Evolutionary conservation across 163 green algal species (phyloP).

Genomic region (Scenedesmus sp.): DNA sequence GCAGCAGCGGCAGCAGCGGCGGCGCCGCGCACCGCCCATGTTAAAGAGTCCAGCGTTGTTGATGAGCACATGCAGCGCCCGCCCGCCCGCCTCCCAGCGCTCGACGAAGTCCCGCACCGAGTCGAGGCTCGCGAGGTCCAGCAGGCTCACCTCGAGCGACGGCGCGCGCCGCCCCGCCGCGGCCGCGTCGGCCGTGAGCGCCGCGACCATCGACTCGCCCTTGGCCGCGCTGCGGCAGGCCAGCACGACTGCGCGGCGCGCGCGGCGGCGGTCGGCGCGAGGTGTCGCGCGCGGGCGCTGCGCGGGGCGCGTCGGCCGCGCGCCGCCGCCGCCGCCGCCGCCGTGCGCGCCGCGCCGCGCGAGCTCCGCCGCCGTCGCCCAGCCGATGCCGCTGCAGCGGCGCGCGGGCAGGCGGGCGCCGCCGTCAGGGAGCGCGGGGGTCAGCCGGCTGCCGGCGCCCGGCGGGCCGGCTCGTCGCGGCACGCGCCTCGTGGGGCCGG

Average conservation of each 20-base stretch:
- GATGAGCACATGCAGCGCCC: constrained; percentile 65
- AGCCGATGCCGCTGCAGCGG: constrained; percentile 57
- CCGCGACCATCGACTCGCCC: constrained; percentile 51
- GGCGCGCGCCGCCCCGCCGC: constrained; percentile 30
- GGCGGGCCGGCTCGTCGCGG: too few species aligned
- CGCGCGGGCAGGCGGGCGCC: background rate
- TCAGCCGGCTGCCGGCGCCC: too few species aligned
- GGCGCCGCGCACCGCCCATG: constrained; percentile 51
- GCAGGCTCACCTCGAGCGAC: constrained; percentile 51
- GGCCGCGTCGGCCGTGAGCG: constrained; percentile 30
- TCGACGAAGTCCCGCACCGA: constrained; percentile 54
- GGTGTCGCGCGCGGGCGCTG: background rate
- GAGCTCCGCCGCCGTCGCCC: constrained; percentile 59
- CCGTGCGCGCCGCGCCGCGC: constrained; percentile 57
- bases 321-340: background rate
- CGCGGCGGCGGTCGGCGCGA: background rate
- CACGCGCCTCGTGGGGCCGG: constrained; percentile 61
- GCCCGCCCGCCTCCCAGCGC: constrained; percentile 49
- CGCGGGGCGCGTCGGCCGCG: background rate
- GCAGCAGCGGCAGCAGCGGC: background rate
- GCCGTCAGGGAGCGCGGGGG: too few species aligned
- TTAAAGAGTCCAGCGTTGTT: constrained; percentile 73
- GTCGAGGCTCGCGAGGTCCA: constrained; percentile 52
- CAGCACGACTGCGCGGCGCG: constrained; percentile 56
- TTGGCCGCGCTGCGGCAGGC: constrained; percentile 58